Conservation (phyloP, 2,329 filamentous ascomycete genomes). For the Alternaria gaisen region DNA sequence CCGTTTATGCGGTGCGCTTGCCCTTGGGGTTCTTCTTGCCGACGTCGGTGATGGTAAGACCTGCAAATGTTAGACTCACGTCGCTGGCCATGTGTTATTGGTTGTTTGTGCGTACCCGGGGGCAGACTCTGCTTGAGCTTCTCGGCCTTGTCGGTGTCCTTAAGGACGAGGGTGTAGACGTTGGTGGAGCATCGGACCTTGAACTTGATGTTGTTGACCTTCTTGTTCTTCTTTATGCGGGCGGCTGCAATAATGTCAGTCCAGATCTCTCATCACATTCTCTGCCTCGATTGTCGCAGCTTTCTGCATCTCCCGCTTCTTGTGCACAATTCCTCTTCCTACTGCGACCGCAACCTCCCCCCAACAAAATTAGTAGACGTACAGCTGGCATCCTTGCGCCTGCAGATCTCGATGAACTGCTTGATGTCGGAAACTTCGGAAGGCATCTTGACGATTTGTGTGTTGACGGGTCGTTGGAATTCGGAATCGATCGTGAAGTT, state of each 20-base stretch:
- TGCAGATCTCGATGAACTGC: conserved; percentile 99
- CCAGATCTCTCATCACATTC: conserved; percentile 1
- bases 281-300: neutral
- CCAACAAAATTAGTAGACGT: conserved; percentile 59
- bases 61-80: conserved; percentile 46
- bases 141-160: conserved; percentile 99
- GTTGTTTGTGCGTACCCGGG: conserved; percentile 74
- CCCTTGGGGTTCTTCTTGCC: conserved; percentile 70
- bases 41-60: conserved; percentile 67
- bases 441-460: conserved; percentile 83
- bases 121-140: conserved; percentile 99
- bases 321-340: conserved; percentile 14
- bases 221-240: conserved; percentile 84
- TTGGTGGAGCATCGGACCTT: conserved; percentile 98
- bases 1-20: conserved; percentile 54
- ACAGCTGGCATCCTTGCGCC: conserved; percentile 99
- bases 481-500: conserved; percentile 40
- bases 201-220: conserved; percentile 96
- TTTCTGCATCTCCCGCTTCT: conserved; percentile 5
- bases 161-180: conserved; percentile 98
- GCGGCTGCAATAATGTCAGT: conserved; percentile 51
- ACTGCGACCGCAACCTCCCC: conserved; percentile 10
- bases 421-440: conserved; percentile 98
- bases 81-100: neutral
- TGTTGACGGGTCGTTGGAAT: conserved; percentile 36